Percentiles rank a stretch among this genome's conserved stretches.
phyloP scores from a whole-genome alignment of 1,284 basidiomycete genomes.

The Sanghuangporus weigelae region DNA sequence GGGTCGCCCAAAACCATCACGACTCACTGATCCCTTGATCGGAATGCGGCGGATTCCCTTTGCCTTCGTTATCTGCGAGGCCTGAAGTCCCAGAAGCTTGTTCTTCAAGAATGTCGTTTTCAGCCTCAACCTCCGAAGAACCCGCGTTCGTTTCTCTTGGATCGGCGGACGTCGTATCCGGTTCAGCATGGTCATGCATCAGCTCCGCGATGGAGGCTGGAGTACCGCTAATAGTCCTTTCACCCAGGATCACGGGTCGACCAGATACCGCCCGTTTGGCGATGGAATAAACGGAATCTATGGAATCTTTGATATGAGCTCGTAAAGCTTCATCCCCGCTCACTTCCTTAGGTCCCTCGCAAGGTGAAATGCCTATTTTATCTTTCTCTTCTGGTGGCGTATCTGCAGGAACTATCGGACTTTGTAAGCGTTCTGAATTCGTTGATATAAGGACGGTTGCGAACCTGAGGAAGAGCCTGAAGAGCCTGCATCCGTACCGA shows the following conservation, averaged over 20 bases:
- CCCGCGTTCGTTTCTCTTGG: background rate
- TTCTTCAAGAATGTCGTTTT: background rate
- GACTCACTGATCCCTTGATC: conserved; percentile 21
- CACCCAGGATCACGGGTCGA: conserved; percentile 16
- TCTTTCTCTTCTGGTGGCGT: conserved; percentile 1
- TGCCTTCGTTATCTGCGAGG: background rate
- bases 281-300: background rate
- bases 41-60: background rate
- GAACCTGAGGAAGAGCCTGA: background rate
- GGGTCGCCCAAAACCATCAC: conserved; percentile 58
- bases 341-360: background rate
- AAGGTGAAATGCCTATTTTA: background rate
- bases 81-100: background rate
- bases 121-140: background rate
- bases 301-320: conserved; percentile 12
- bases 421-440: background rate
- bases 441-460: background rate
- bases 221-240: conserved; percentile 8
- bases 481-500: background rate
- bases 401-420: background rate
- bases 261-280: background rate
- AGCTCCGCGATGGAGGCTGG: conserved; percentile 11
- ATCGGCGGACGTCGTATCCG: background rate
- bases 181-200: conserved; percentile 6
- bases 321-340: conserved; percentile 10